Conservation (phyloP, 2,329 filamentous ascomycete species). For the Arachnopeziza araneosa region DNA sequence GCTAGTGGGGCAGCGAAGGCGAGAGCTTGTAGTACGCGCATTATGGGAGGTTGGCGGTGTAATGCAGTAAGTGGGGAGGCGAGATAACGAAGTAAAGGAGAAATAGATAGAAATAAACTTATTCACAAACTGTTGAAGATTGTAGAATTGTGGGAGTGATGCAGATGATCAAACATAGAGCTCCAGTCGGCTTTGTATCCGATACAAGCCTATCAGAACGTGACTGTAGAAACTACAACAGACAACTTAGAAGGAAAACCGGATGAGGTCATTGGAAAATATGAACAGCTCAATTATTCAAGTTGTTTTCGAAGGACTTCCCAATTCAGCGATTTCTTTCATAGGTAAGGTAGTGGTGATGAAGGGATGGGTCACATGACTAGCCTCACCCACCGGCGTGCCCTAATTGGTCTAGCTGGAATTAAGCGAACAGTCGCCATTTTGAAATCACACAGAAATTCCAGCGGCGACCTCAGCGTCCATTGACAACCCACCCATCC, state of each 20-base stretch:
- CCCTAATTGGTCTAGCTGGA: not conserved
- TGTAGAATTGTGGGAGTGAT: not conserved
- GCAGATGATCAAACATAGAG: not conserved
- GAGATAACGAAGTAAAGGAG: not conserved
- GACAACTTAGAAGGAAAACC: too few species aligned
- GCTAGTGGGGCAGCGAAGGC: constrained; percentile 20
- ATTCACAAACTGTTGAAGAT: not conserved
- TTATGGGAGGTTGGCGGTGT: not conserved
- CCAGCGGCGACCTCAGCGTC: constrained; percentile 2
- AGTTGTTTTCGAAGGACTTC: too few species aligned
- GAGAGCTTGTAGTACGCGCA: not conserved
- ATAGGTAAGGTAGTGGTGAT: too few species aligned
- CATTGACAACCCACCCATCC: constrained; percentile 10
- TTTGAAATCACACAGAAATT: not conserved
- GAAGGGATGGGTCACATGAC: not conserved
- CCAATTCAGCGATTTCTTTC: too few species aligned
- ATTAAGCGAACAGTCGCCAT: constrained; percentile 11
- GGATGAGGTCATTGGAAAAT: too few species aligned
- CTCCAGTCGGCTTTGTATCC: not conserved
- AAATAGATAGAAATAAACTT: not conserved
- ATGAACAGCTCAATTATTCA: too few species aligned
- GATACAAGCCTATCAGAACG: not conserved
- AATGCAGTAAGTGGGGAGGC: not conserved
- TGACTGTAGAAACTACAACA: not conserved
- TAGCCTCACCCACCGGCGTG: not conserved